Evolutionary conservation across 805 yeast species (phyloP), one percentile per base, ranked within the genome.

Genomic region (Candida alai): DNA sequence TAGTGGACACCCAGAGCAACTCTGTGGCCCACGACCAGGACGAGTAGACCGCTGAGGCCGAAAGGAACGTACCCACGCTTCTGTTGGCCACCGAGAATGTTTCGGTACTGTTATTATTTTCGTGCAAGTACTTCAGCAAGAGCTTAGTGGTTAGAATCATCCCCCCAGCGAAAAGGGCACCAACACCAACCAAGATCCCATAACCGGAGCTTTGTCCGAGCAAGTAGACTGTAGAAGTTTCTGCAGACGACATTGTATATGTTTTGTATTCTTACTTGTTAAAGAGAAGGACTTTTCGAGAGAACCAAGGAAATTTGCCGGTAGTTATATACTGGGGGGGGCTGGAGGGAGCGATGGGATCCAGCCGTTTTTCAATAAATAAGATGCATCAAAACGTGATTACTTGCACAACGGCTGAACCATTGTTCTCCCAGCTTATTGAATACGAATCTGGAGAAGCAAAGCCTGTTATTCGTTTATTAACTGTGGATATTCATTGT

Each of bases 21-120:
- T 53, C 58, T 10, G 58, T 52, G 6, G 58, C 51, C 60, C 58
- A 54, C 7, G 54, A 45, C 60, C 60, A 54, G 4, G 51, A 44
- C 27, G 47, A 42, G 34, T 51, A 53, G 11, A 52, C 53, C 2
- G 57, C 51, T 26, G 52, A 47, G 2, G 56, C 51, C 8, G 49
- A 44, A 16, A 48, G 40, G 5, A 52, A 45, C 6, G 45, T 42
- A 3, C 56, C 54, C 9, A 51, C 47, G n/a, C 42, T 34, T 31
- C 56, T 37, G 30, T 50, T 52, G n/a, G 55, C 57, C 29, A 54
- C 59, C 41, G 50, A 44, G 24, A 56, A 54, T 26, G 47, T 51
- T 37, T 55, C 59, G 8, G 60, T 54, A 6, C 52, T 47, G 17
- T 51, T 43, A 4, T 54, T 38, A 38, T 52, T 39, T 40, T 54